Conservation (phyloP, 2,329 filamentous ascomycete species). For the Pleoardoris graminearum region DNA sequence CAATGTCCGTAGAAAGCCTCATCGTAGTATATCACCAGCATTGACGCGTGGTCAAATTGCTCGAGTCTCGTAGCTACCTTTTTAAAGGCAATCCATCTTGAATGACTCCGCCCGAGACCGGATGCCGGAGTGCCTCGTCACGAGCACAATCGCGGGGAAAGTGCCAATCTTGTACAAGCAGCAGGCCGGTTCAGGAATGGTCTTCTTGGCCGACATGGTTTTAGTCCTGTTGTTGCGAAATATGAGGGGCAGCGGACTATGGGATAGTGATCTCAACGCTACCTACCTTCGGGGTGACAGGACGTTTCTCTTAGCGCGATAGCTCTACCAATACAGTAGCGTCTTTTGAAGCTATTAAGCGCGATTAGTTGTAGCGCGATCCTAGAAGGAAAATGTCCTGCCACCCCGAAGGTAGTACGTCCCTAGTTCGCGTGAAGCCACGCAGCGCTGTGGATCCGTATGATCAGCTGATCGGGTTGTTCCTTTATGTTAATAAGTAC, state of each 20-base stretch:
- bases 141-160: background rate
- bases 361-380: too few relatives aligned
- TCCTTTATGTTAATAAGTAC: too few relatives aligned
- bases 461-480: too few relatives aligned
- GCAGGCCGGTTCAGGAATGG: background rate
- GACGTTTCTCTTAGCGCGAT: too few relatives aligned
- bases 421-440: too few relatives aligned
- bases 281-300: background rate
- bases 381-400: too few relatives aligned
- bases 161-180: background rate
- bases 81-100: background rate
- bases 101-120: background rate
- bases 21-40: background rate
- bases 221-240: conserved; percentile 1
- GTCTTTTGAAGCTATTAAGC: too few relatives aligned
- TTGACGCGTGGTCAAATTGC: background rate
- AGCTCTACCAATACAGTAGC: too few relatives aligned
- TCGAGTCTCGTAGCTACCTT: background rate
- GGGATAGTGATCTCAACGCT: background rate
- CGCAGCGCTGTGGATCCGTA: too few relatives aligned
- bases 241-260: background rate
- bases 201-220: background rate
- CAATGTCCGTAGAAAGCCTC: background rate
- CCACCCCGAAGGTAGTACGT: too few relatives aligned
- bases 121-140: background rate